A percentile compares a stretch with the other conserved stretches of the same genome.
These are phyloP conservation scores for Termitomyces sp. DNA, from an alignment of 768 basidiomycete species.

Conservation along the genomic window DNA sequence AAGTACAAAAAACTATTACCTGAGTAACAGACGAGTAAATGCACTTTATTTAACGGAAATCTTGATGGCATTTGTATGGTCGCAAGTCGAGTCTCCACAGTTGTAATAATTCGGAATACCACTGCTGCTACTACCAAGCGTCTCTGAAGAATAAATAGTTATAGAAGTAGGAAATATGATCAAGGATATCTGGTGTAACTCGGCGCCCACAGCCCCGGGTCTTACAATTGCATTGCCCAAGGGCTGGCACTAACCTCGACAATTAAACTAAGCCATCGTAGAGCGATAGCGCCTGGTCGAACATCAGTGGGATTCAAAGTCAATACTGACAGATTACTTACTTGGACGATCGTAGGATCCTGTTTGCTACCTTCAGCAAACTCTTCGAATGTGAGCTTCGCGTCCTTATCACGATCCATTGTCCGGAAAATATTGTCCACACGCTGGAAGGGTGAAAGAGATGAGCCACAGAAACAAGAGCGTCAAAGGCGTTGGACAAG, in stretches of 20 bases:
- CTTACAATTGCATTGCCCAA: not conserved
- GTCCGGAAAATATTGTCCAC: conserved; percentile 98
- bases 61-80: not conserved
- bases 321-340: conserved; percentile 19
- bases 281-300: conserved; percentile 76
- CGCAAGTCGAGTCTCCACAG: not conserved
- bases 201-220: not conserved
- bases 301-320: not conserved
- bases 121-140: not conserved
- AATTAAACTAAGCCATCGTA: conserved; percentile 70
- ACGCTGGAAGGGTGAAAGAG: conserved; percentile 48
- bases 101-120: not conserved
- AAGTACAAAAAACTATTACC: conserved; percentile 60
- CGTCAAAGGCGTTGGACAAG: conserved; percentile 19
- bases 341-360: conserved; percentile 99
- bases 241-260: not conserved
- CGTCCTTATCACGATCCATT: conserved; percentile 96
- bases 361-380: conserved; percentile 98
- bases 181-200: not conserved
- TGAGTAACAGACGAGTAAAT: conserved; percentile 19
- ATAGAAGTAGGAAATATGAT: not conserved
- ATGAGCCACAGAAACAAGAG: conserved; percentile 7
- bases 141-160: not conserved
- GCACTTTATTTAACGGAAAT: not conserved
- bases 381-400: conserved; percentile 90